Conservation (phyloP, 2,329 filamentous ascomycete genomes). For the Penicillium sp. region DNA sequence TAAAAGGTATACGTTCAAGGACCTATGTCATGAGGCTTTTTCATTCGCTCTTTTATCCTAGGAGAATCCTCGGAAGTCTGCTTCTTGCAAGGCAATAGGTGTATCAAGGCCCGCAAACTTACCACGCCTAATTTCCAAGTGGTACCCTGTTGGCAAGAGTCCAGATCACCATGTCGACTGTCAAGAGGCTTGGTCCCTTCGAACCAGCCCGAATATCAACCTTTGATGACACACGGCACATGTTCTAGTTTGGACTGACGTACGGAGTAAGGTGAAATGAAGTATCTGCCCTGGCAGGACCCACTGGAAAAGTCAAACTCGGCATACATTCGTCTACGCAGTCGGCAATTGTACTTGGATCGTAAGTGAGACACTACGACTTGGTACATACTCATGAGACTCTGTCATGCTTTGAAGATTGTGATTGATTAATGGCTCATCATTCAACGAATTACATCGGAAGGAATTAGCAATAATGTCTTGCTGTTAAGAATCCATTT, state of each 20-base stretch:
- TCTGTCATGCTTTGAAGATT: background rate
- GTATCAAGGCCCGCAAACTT: too few species aligned
- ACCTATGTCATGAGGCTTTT: background rate
- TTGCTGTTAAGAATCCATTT: background rate
- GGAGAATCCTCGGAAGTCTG: background rate
- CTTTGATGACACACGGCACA: background rate
- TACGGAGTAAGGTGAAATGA: background rate
- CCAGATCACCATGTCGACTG: background rate
- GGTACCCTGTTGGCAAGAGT: background rate
- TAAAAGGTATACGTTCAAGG: background rate
- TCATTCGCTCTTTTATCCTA: background rate
- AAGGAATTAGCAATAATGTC: background rate
- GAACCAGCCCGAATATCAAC: background rate
- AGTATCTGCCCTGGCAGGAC: background rate
- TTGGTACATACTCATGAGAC: background rate
- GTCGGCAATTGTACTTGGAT: background rate
- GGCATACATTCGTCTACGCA: background rate
- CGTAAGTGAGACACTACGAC: background rate
- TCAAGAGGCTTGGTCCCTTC: background rate
- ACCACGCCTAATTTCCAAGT: background rate
- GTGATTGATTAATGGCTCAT: background rate
- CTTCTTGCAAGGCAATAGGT: background rate
- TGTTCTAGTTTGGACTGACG: background rate
- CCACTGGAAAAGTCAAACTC: background rate
- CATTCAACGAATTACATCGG: background rate